These are phyloP conservation scores for Monilinia fructicola DNA, from an alignment of 2,329 filamentous ascomycete species.

Conservation along the genomic window DNA sequence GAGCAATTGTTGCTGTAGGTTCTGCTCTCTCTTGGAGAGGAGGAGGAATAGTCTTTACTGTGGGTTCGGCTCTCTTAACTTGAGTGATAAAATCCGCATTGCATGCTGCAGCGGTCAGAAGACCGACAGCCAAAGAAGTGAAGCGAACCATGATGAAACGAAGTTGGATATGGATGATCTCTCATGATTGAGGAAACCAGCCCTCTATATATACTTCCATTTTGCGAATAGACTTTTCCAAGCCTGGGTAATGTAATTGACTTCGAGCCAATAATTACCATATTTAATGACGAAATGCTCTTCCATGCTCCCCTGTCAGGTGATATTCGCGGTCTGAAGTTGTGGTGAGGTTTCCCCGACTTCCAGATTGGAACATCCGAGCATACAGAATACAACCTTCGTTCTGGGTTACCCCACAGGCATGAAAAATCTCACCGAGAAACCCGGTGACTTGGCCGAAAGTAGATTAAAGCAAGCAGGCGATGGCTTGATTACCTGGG, in stretches of 20 bases:
- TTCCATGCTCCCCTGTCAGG: no score
- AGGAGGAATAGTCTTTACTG: no score
- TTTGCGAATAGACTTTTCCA: background rate
- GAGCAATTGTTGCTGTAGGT: no score
- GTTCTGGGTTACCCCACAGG: background rate
- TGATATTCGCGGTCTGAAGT: no score
- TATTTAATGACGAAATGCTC: background rate
- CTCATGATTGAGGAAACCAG: background rate
- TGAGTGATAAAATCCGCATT: no score
- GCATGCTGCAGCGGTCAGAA: conserved; percentile 25
- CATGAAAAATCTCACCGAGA: conserved; percentile 27
- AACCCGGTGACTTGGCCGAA: conserved; percentile 19
- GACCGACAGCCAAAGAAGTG: conserved; percentile 19
- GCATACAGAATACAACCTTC: no score
- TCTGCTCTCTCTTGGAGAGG: no score
- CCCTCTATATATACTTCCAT: background rate
- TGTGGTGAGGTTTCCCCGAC: no score
- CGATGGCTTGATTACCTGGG: background rate
- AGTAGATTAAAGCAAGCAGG: conserved; percentile 1
- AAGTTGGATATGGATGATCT: background rate
- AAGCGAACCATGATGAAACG: conserved; percentile 9
- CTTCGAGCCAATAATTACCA: background rate
- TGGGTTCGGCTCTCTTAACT: no score
- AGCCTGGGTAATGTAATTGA: background rate
- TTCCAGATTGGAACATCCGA: no score